These are phyloP conservation scores for Skeletonema costatum DNA, from an alignment of 108 stramenopile species.

Conservation along the genomic window DNA sequence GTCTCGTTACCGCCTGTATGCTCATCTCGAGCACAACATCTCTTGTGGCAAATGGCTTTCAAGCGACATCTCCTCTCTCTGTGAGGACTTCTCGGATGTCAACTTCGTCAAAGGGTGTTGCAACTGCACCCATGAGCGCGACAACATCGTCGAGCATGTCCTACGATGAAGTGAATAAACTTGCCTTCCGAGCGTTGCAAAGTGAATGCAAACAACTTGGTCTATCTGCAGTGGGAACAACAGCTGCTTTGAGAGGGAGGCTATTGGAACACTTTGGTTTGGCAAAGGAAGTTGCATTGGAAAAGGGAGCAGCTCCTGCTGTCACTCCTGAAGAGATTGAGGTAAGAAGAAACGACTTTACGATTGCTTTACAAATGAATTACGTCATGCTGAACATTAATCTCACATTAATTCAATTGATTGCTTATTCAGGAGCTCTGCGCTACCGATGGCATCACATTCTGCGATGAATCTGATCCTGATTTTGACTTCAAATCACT, in stretches of 20 bases:
- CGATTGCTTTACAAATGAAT: background rate
- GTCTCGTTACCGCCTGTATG: background rate
- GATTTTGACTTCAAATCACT: slow-evolving; percentile 75
- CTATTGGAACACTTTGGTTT: slow-evolving; percentile 57
- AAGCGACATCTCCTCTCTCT: background rate
- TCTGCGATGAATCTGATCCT: slow-evolving; percentile 78
- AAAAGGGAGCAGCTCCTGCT: slow-evolving; percentile 10
- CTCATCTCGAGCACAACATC: slow-evolving; percentile 2
- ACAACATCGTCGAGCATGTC: background rate
- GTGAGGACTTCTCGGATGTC: background rate
- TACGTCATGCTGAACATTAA: background rate
- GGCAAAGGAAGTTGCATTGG: slow-evolving; percentile 37
- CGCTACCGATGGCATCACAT: slow-evolving; percentile 57
- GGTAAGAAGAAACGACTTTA: slow-evolving; percentile 1
- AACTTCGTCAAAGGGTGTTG: background rate
- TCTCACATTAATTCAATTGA: background rate
- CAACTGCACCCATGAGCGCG: background rate
- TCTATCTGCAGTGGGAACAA: slow-evolving; percentile 65
- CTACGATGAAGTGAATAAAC: slow-evolving; percentile 46
- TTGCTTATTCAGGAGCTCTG: slow-evolving; percentile 30
- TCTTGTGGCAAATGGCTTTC: background rate
- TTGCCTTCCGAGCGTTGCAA: slow-evolving; percentile 72
- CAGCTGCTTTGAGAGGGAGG: slow-evolving; percentile 60
- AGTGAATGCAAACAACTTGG: slow-evolving; percentile 57
- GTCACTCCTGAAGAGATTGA: slow-evolving; percentile 38